Percentiles rank a stretch among this genome's conserved stretches.
Evolutionary conservation across 75 land plant species (phyloP).

Genomic region (Picea glauca): DNA sequence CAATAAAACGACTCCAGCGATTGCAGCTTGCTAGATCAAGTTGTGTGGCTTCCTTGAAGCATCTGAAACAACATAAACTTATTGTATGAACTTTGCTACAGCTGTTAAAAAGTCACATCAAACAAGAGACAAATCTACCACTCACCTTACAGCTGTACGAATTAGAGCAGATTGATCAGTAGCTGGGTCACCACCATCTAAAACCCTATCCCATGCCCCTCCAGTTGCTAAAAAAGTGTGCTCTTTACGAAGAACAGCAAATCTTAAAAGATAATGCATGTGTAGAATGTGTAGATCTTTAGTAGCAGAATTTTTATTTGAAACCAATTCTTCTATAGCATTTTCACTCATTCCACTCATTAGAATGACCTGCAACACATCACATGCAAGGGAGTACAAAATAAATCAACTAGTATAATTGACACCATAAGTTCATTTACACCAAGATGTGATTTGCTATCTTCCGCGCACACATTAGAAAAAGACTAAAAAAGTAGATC

Average conservation of each 20-base stretch:
- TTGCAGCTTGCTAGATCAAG: slow-evolving; percentile 70
- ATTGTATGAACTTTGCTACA: not conserved
- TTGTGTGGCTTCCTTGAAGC: slow-evolving; percentile 66
- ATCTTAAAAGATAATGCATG: slow-evolving; percentile 68
- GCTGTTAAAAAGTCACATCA: not conserved
- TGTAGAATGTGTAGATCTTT: slow-evolving; percentile 62
- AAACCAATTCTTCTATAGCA: slow-evolving; percentile 59
- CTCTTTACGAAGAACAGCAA: slow-evolving; percentile 84
- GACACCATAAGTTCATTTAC: not conserved
- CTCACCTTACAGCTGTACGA: slow-evolving; percentile 74
- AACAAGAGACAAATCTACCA: not conserved
- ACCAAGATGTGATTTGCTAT: not conserved
- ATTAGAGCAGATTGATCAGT: slow-evolving; percentile 61
- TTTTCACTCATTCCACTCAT: slow-evolving; percentile 87
- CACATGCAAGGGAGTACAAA: not conserved
- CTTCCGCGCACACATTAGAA: not conserved
- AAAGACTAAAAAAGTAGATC: no score
- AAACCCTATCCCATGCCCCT: slow-evolving; percentile 58
- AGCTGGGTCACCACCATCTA: slow-evolving; percentile 89
- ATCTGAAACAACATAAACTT: slow-evolving; percentile 30
- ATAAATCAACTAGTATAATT: not conserved
- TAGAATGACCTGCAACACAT: slow-evolving; percentile 67
- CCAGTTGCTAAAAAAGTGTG: slow-evolving; percentile 75
- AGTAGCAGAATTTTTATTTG: slow-evolving; percentile 52
- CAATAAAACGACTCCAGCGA: slow-evolving; percentile 85